These are phyloP conservation scores for Aspergillus fischeri DNA, from an alignment of 2,329 filamentous ascomycete species.

Conservation along the genomic window DNA sequence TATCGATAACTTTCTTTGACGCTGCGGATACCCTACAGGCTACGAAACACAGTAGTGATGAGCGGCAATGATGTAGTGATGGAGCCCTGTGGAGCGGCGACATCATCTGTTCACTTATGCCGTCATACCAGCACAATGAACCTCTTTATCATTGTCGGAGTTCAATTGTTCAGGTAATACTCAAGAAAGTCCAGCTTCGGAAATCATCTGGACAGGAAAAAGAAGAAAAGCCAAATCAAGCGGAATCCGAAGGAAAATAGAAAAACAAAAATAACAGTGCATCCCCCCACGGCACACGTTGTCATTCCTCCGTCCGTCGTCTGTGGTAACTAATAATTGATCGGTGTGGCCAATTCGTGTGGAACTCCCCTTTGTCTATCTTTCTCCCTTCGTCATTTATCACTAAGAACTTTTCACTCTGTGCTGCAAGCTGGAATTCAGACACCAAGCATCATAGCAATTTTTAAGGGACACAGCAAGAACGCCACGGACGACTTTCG, in stretches of 20 bases:
- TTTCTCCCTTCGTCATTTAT: neutral
- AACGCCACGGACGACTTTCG: conserved; percentile 4
- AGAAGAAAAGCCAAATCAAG: neutral
- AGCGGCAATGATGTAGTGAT: conserved; percentile 1
- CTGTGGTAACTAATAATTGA: neutral
- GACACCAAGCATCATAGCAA: neutral
- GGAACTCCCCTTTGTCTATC: neutral
- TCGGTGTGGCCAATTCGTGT: neutral
- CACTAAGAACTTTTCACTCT: neutral
- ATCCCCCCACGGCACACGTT: neutral
- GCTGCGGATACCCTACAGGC: neutral
- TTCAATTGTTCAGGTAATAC: neutral
- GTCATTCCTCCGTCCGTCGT: neutral
- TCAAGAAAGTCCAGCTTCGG: neutral
- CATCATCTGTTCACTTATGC: conserved; percentile 6
- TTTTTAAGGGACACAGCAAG: neutral
- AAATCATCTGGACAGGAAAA: neutral
- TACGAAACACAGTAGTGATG: conserved; percentile 1
- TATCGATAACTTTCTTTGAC: too few relatives aligned
- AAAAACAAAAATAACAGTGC: neutral
- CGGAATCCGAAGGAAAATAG: neutral
- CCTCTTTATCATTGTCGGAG: neutral
- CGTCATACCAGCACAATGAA: conserved; percentile 5
- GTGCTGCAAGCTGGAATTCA: neutral
- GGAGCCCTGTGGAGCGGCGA: conserved; percentile 5